Evolutionary conservation across 495 filamentous ascomycete genomes (phyloP).

Genomic region (Paragyromitra xinjiangensis): DNA sequence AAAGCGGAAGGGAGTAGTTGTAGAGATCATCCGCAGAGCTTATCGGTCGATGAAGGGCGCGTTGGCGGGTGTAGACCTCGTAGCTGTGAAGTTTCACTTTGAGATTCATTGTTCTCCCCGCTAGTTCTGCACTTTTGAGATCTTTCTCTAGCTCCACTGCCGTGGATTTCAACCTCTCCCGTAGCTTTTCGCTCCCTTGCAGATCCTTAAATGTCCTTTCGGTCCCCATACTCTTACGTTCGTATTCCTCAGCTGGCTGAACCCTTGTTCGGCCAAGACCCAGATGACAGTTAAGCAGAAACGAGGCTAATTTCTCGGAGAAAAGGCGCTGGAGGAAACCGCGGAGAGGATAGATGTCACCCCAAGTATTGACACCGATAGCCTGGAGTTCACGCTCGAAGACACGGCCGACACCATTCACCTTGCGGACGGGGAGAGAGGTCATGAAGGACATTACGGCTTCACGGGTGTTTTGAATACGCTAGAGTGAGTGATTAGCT

Average conservation of each 20-base stretch:
- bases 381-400: constrained; percentile 92
- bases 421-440: constrained; percentile 81
- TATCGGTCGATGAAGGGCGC: constrained; percentile 75
- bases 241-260: constrained; percentile 86
- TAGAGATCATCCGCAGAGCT: constrained; percentile 82
- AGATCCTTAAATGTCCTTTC: constrained; percentile 92
- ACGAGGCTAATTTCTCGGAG: constrained; percentile 88
- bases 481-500: constrained; percentile 35
- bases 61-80: constrained; percentile 86
- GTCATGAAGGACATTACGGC: constrained; percentile 87
- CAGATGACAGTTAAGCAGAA: constrained; percentile 82
- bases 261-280: constrained; percentile 89
- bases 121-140: constrained; percentile 78
- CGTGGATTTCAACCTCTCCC: constrained; percentile 77
- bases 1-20: constrained; percentile 79
- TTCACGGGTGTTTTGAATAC: constrained; percentile 72
- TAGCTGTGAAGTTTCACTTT: constrained; percentile 96
- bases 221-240: constrained; percentile 92
- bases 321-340: constrained; percentile 69
- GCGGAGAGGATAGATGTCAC: constrained; percentile 74
- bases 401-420: constrained; percentile 92
- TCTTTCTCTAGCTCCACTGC: constrained; percentile 92
- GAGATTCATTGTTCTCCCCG: constrained; percentile 85
- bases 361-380: constrained; percentile 87
- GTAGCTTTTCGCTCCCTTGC: constrained; percentile 70